Evolutionary conservation across 2,329 filamentous ascomycete genomes (phyloP), one percentile per base, ranked within the genome.

Genomic region (Exophiala aquamarina): DNA sequence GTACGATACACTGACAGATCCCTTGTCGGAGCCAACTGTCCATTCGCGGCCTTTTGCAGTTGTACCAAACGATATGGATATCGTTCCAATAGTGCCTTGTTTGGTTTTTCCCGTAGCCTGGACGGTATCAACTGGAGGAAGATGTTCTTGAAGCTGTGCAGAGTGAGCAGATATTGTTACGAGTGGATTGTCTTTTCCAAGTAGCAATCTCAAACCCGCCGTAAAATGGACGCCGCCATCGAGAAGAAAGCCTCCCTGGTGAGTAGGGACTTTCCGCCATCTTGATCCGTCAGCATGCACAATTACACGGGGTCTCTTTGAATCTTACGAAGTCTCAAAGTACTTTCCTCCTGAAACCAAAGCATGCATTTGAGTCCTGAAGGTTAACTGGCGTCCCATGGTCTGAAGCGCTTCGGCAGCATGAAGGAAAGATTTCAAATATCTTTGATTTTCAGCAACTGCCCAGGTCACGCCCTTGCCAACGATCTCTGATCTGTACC

Each of bases 401-500:
- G 67, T 63, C 20, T 66, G 59, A 7, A 79, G 65, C 45, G 74
- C 68, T 50, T 71, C 62, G 2, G 71, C 68, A 2, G 68, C 76
- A 43, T 69, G 70, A 3, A 66, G 36, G 60, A 71, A 79, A 23
- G 72, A 72, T 19, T 65, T 66, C 43, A 77, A 61, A 59, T 74
- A 82, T 38, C 80, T 72, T 62, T 73, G 78, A 61, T 83, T 82
- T 63, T 83, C 79, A 2, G 77, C 79, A 2, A 82, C 70, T 14
- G 64, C 66, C 67, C 73, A 76, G 20, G 66, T 68, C 3, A 66
- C 57, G 41, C 66, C 68, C 41, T 54, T 62, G 5, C 61, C 58
- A 44, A 69, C 65, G 14, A 72, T 68, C 41, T 70, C 70, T 28
- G 62, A 55, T 8, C 67, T 56, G 55, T 79, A 79, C 72, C 76